Evolutionary conservation across 2,329 filamentous ascomycete species (phyloP).

Genomic region (Karstenula rhodostoma): DNA sequence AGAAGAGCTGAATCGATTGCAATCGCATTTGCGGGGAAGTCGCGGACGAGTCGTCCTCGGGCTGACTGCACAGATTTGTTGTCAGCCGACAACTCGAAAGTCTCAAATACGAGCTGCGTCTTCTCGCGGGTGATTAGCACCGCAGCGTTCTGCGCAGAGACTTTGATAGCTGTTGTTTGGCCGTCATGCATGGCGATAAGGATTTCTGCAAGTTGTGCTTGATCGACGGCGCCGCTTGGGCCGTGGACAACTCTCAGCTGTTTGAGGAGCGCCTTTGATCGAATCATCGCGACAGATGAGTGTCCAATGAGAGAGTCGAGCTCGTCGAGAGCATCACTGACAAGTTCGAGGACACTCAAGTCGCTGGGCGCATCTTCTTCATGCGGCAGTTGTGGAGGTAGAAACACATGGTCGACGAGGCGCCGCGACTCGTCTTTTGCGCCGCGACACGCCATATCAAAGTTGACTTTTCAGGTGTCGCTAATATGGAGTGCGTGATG

Average conservation of each 20-base stretch:
- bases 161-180: background rate
- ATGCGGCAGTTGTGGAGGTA: background rate
- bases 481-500: background rate
- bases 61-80: conserved; percentile 2
- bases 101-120: background rate
- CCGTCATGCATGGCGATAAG: background rate
- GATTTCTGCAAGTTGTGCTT: background rate
- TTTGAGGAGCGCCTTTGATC: background rate
- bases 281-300: background rate
- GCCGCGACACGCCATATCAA: background rate
- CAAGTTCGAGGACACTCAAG: background rate
- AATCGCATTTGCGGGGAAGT: conserved; percentile 1
- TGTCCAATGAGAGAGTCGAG: background rate
- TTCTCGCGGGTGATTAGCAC: background rate
- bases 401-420: background rate
- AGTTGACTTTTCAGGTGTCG: background rate
- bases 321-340: background rate
- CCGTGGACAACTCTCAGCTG: background rate
- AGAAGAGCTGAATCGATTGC: background rate
- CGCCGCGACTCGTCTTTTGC: background rate
- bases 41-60: background rate
- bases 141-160: conserved; percentile 1
- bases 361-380: conserved; percentile 1
- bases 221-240: background rate
- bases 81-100: background rate